phyloP scores from a whole-genome alignment of 495 filamentous ascomycete genomes.

The Astrocystis sublimbata region DNA sequence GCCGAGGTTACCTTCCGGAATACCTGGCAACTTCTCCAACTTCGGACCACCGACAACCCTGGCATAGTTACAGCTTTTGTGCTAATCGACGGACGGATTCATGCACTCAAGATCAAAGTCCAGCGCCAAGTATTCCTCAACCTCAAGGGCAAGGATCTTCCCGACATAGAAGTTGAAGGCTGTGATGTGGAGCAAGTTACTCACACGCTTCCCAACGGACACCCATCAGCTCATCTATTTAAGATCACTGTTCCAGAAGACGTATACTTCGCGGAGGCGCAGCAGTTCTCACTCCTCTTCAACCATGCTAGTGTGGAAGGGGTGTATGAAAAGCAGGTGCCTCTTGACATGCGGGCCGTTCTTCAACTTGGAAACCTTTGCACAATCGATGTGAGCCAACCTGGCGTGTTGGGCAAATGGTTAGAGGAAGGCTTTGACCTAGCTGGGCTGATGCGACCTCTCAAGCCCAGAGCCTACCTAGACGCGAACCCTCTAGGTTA shows the following conservation, averaged over 20 bases:
- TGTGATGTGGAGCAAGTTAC: slow-evolving; percentile 89
- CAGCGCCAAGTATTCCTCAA: slow-evolving; percentile 90
- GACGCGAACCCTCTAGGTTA: slow-evolving; percentile 68
- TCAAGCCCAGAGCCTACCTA: slow-evolving; percentile 71
- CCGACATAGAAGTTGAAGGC: slow-evolving; percentile 83
- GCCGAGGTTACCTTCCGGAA: slow-evolving; percentile 84
- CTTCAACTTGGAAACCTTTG: slow-evolving; percentile 90
- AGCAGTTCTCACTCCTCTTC: slow-evolving; percentile 79
- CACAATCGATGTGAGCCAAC: slow-evolving; percentile 88
- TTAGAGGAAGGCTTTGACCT: slow-evolving; percentile 94
- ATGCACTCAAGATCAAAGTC: slow-evolving; percentile 84
- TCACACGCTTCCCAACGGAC: slow-evolving; percentile 91
- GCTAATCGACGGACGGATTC: slow-evolving; percentile 88
- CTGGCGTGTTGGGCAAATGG: slow-evolving; percentile 88
- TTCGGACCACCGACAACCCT: slow-evolving; percentile 74
- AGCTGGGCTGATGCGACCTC: slow-evolving; percentile 65
- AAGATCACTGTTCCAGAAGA: slow-evolving; percentile 89
- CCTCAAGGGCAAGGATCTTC: slow-evolving; percentile 79
- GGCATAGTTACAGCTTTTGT: slow-evolving; percentile 88
- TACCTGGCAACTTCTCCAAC: slow-evolving; percentile 93
- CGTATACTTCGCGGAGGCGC: slow-evolving; percentile 75
- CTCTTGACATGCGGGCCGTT: slow-evolving; percentile 78
- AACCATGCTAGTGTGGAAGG: slow-evolving; percentile 94
- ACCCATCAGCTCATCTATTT: slow-evolving; percentile 90
- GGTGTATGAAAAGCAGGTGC: slow-evolving; percentile 91